These are phyloP conservation scores for Cyclostephanos tholiformis DNA, from an alignment of 108 stramenopile species.

Conservation along the genomic window DNA sequence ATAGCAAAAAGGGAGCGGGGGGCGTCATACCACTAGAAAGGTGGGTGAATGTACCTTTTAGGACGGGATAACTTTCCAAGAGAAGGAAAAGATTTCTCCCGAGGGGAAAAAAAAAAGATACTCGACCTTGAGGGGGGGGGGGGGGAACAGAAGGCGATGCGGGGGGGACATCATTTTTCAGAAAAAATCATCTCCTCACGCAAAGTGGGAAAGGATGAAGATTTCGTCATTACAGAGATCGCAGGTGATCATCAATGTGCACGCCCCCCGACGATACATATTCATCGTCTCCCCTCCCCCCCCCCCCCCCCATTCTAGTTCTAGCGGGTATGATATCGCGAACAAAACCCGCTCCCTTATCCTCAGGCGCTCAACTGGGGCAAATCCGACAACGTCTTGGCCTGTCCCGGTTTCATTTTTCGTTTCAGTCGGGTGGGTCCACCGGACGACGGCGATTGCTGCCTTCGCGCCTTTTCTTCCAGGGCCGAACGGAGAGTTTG, in stretches of 20 bases:
- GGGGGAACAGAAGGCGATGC: background rate
- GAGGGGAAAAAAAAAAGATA: background rate
- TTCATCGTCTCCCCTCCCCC: background rate
- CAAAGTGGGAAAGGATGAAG: background rate
- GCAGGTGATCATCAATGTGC: slow-evolving; percentile 26
- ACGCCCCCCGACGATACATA: background rate
- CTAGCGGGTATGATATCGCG: slow-evolving; percentile 9
- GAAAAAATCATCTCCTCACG: background rate
- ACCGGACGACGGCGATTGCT: slow-evolving; percentile 32
- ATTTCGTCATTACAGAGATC: slow-evolving; percentile 45
- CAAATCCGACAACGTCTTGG: slow-evolving; percentile 85
- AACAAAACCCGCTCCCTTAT: slow-evolving; percentile 61
- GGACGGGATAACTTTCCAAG: background rate
- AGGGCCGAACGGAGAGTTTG: slow-evolving; percentile 77
- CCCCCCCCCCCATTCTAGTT: background rate
- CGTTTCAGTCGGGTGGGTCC: slow-evolving; percentile 53
- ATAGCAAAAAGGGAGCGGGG: background rate
- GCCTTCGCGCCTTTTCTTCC: slow-evolving; percentile 74
- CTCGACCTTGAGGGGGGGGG: background rate
- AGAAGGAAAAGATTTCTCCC: background rate
- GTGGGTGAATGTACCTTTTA: background rate
- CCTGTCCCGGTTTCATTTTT: slow-evolving; percentile 82
- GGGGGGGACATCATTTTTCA: background rate
- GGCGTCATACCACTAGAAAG: background rate
- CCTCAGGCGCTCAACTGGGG: slow-evolving; percentile 90